Evolutionary conservation across 352 stramenopile genomes (phyloP), one percentile per base, ranked within the genome.

Genomic region (Phytophthora tentaculata): DNA sequence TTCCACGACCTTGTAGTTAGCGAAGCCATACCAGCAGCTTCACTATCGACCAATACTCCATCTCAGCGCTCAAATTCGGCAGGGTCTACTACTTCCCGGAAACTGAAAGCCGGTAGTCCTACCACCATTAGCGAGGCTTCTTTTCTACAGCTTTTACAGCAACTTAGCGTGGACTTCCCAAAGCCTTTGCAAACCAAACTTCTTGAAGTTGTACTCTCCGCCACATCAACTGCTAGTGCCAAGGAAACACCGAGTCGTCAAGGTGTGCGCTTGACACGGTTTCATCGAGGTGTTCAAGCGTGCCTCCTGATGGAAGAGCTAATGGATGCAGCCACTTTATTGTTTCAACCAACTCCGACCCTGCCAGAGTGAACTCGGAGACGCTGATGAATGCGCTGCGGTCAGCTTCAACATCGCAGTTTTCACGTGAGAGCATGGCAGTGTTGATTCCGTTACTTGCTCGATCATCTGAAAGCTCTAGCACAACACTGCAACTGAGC

Each of bases 231-330:
- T 24, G 22, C 29, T 19, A 51, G 7, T 13, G 32, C 47, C 9
- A 62, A 65, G 32, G 55, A 70, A 17, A 10, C 10, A 6, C 4
- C 23, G 5, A 48, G 19, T 10, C 53, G 1, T 22, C 50, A 62
- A 51, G 20, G 32, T 16, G 67, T 74, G 43, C 56, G 56, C 0
- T 26, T 74, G 5, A 39, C 61, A 17, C 50, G 50, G 12, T 74
- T 74, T 51, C 56, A 61, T 35, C 61, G 61, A 52, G 56, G 55
- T n/a, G 61, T 74, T 1, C 55, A 71, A 28, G 29, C 22, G n/a
- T 74, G 67, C 43, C 62, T 74, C 1, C 44, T 74, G 3, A 16
- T 67, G 20, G 67, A 74, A 64, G 67, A 74, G 5, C 56, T 74
- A 4, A 8, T 74, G 8, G 67, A 74, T 49, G 49, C 61, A 50